A percentile compares a stretch with the other conserved stretches of the same genome.
phyloP scores from a whole-genome alignment of 176 grass and related monocot genomes.

The Raddia distichophylla region DNA sequence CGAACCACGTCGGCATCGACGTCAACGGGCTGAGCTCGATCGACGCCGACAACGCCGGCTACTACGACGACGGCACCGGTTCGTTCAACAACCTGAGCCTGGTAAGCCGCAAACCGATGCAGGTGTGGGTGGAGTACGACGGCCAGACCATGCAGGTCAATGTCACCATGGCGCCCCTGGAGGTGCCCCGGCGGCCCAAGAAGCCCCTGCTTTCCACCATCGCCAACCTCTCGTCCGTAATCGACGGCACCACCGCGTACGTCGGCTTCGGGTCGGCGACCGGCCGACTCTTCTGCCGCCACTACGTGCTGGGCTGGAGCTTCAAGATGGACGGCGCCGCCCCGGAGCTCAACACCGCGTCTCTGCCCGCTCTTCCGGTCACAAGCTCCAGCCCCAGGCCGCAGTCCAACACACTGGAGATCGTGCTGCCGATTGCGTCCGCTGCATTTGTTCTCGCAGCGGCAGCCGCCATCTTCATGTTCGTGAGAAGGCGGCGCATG shows the following conservation, averaged over 20 bases:
- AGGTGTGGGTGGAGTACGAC: slow-evolving; percentile 89
- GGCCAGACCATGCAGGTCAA: slow-evolving; percentile 58
- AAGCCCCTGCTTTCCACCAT: slow-evolving; percentile 60
- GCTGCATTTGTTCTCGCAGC: slow-evolving; percentile 50
- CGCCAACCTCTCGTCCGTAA: slow-evolving; percentile 71
- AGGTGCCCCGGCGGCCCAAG: slow-evolving; percentile 42
- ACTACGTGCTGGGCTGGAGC: slow-evolving; percentile 73
- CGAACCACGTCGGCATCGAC: slow-evolving; percentile 87
- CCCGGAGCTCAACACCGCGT: slow-evolving; percentile 53
- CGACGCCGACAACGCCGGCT: slow-evolving; percentile 59
- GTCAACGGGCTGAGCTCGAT: slow-evolving; percentile 63
- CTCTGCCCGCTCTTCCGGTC: slow-evolving; percentile 54
- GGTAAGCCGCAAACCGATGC: slow-evolving; percentile 53
- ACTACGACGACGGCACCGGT: slow-evolving; percentile 58
- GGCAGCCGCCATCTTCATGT: slow-evolving; percentile 33
- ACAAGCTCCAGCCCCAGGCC: slow-evolving; percentile 45
- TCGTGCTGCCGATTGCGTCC: slow-evolving; percentile 55
- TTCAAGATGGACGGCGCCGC: slow-evolving; percentile 55
- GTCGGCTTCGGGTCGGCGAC: slow-evolving; percentile 76
- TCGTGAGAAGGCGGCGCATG: slow-evolving; percentile 55
- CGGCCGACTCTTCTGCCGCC: slow-evolving; percentile 69
- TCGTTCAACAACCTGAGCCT: slow-evolving; percentile 61
- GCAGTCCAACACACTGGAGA: slow-evolving; percentile 48
- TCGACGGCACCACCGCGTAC: slow-evolving; percentile 56
- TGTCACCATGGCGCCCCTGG: slow-evolving; percentile 69